Evolutionary conservation across 2,329 filamentous ascomycete genomes (phyloP), one percentile per base, ranked within the genome.

Genomic region (Phyllosticta citribraziliensis): DNA sequence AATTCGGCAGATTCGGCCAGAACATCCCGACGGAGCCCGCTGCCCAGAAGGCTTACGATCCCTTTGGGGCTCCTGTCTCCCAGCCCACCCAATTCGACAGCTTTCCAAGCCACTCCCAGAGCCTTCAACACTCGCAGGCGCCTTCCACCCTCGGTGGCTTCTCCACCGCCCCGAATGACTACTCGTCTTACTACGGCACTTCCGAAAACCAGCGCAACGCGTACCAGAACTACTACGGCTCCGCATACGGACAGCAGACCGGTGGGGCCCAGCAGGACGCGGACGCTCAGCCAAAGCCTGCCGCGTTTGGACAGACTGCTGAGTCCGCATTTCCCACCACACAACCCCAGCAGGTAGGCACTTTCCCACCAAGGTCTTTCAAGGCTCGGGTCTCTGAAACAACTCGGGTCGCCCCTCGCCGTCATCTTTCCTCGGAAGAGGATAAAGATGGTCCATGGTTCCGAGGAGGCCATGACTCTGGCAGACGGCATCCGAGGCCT

Each of bases 31-130:
- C 85, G 61, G 88, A 91, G 60, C 75, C 81, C 24, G 76, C 84
- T 52, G 77, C 80, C 4, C 88, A 91, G 74, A 97, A 97, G 79
- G 84, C 88, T 2, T 92, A 91, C 74, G 93, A 97, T 71, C 84
- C 89, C 0, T 97, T 96, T 72, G 84, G 82, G 67, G 90, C 95
- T 72, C 89, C 91, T 71, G 81, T 84, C 65, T 62, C 60, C 19
- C 77, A 78, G 57, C 74, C 73, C 30, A 76, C 67, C 64, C 74
- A 76, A 58, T 80, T 74, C 66, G 79, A 80, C 55, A 69, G 69
- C 57, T 81, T 79, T 65, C 73, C 74, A 50, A 70, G 78, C 58
- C 77, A 80, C 22, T 76, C 79, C 63, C 87, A 87, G 63, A 84
- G 85, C 70, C 79, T 79, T 63, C 80, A 79, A 71, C 77, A 71